Evolutionary conservation across 164 flowering plant species (phyloP).

Genomic region (Platanus orientalis): DNA sequence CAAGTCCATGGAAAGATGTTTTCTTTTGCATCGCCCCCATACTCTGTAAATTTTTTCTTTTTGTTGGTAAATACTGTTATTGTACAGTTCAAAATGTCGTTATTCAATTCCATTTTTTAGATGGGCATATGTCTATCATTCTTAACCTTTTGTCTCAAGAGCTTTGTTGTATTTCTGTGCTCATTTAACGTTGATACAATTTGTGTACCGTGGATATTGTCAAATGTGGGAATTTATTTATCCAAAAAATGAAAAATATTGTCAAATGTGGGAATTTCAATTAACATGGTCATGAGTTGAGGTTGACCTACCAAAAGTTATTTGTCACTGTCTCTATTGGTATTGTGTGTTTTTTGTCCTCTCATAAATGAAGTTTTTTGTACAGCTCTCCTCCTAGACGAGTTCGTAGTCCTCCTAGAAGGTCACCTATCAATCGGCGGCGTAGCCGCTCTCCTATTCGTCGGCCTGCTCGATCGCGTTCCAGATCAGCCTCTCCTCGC

Average conservation of each 20-base stretch:
- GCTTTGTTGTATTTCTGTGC: too few relatives aligned
- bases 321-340: not conserved
- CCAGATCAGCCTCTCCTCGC: slow-evolving; percentile 79
- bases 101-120: too few relatives aligned
- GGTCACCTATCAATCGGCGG: slow-evolving; percentile 76
- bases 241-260: not conserved
- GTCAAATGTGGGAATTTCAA: not conserved
- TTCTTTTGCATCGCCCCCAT: too few relatives aligned
- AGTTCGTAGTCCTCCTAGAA: slow-evolving; percentile 80
- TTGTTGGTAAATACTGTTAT: too few relatives aligned
- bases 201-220: not conserved
- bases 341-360: not conserved
- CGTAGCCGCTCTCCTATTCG: slow-evolving; percentile 93
- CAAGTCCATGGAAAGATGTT: too few relatives aligned
- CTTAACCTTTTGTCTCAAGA: too few relatives aligned
- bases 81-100: too few relatives aligned
- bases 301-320: not conserved
- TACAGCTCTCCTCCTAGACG: slow-evolving; percentile 83
- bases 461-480: slow-evolving; percentile 70
- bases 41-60: too few relatives aligned
- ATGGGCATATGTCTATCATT: too few relatives aligned
- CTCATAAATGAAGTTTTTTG: not conserved
- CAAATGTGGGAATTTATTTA: not conserved
- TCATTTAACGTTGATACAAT: too few relatives aligned
- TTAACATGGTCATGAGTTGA: too few relatives aligned